These are phyloP conservation scores for Sporothrix dimorphospora DNA, from an alignment of 2,329 filamentous ascomycete genomes.

Conservation along the genomic window DNA sequence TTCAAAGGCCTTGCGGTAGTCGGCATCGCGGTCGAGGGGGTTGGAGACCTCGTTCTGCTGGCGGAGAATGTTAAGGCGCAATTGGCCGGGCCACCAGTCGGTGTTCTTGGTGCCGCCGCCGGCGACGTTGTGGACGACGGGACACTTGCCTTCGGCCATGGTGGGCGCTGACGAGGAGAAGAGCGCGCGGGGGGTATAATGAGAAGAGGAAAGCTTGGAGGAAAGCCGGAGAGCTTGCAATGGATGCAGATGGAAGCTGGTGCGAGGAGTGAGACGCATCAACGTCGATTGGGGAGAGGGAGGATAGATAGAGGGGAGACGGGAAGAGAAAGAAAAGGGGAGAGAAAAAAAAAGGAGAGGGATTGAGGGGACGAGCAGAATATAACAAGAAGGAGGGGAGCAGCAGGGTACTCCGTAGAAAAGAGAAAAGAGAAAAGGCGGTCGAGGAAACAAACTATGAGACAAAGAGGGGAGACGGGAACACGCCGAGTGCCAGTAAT, in stretches of 20 bases:
- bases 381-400: conserved; percentile 8
- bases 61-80: conserved; percentile 72
- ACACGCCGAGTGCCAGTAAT: conserved; percentile 12
- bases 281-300: not conserved
- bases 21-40: conserved; percentile 66
- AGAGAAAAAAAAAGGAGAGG: not conserved
- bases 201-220: not conserved
- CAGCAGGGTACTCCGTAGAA: not conserved
- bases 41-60: conserved; percentile 68
- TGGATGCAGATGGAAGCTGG: not conserved
- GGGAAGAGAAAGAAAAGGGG: not conserved
- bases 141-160: conserved; percentile 29
- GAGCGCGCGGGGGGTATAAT: not conserved
- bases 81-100: conserved; percentile 75
- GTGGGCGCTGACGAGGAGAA: conserved; percentile 18
- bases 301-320: not conserved
- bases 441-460: not conserved
- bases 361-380: not conserved
- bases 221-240: conserved; percentile 9
- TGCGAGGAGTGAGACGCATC: conserved; percentile 23
- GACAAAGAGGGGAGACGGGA: conserved; percentile 15
- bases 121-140: conserved; percentile 38
- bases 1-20: conserved; percentile 75
- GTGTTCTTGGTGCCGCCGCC: conserved; percentile 68
- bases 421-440: not conserved